Evolutionary conservation across 108 stramenopile species (phyloP).

Genomic region (Skeletonema menzelii): DNA sequence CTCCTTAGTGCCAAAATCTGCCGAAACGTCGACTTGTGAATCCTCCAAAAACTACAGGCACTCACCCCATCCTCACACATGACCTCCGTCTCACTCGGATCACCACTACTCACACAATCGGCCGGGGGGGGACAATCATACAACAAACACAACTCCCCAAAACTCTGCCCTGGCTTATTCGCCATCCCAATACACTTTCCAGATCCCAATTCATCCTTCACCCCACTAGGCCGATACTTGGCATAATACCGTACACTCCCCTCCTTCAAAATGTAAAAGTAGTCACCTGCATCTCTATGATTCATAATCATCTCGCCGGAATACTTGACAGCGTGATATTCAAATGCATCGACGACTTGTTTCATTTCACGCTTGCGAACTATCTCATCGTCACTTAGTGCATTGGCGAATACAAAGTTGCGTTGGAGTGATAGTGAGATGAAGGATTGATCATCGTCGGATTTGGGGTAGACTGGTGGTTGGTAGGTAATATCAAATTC

Average conservation of each 20-base stretch:
- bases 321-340: conserved; percentile 5
- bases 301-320: conserved; percentile 74
- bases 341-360: conserved; percentile 38
- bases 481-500: conserved; percentile 38
- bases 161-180: conserved; percentile 63
- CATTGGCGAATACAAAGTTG: conserved; percentile 47
- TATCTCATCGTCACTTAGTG: conserved; percentile 35
- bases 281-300: conserved; percentile 87
- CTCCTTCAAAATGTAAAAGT: conserved; percentile 80
- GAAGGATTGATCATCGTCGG: conserved; percentile 22
- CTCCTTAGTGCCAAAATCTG: conserved; percentile 64
- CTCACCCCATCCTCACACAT: conserved; percentile 16
- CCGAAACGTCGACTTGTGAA: conserved; percentile 80
- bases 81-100: conserved; percentile 4
- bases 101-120: conserved; percentile 66
- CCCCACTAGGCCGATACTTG: conserved; percentile 24
- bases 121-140: conserved; percentile 96
- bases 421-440: conserved; percentile 33
- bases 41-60: conserved; percentile 59
- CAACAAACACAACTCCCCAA: conserved; percentile 93
- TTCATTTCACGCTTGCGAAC: conserved; percentile 34
- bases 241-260: conserved; percentile 41
- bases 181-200: conserved; percentile 60
- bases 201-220: conserved; percentile 50
- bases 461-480: conserved; percentile 40